Percentiles rank a stretch among this genome's conserved stretches.
phyloP scores from a whole-genome alignment of 73 alveolate genomes.

The Paramecium biaurelia region DNA sequence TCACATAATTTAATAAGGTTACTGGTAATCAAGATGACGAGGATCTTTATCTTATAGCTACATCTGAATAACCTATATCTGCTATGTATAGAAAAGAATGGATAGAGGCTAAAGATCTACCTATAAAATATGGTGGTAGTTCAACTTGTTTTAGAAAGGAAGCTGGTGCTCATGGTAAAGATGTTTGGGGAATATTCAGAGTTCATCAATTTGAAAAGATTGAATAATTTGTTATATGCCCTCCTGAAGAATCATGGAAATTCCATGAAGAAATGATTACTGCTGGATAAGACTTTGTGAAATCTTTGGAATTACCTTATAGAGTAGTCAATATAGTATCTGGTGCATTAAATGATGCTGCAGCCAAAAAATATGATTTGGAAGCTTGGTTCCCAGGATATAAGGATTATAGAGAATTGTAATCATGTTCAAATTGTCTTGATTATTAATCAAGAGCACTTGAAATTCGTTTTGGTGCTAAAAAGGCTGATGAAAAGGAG shows the following conservation, averaged over 20 bases:
- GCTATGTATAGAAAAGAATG: constrained; percentile 95
- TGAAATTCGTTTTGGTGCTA: constrained; percentile 83
- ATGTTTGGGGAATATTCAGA: constrained; percentile 99
- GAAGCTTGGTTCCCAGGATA: constrained; percentile 99
- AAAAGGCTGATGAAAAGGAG: constrained; percentile 76
- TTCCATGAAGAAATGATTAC: constrained; percentile 91
- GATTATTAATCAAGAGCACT: constrained; percentile 97
- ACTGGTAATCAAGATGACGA: constrained; percentile 71
- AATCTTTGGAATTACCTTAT: constrained; percentile 93
- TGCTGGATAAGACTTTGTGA: constrained; percentile 92
- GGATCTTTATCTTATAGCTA: constrained; percentile 93
- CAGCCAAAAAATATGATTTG: constrained; percentile 99
- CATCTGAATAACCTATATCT: constrained; percentile 99
- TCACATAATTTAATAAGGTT: neutral
- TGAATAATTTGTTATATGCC: constrained; percentile 94
- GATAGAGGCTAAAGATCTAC: constrained; percentile 89
- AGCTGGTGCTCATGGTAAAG: constrained; percentile 99
- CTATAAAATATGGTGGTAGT: constrained; percentile 93
- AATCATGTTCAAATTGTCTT: constrained; percentile 98
- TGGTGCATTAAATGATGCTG: constrained; percentile 98
- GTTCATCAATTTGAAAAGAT: constrained; percentile 99
- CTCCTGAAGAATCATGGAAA: constrained; percentile 95
- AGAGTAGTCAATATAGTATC: constrained; percentile 97
- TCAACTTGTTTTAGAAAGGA: constrained; percentile 99
- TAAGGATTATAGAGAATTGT: constrained; percentile 67